phyloP scores from a whole-genome alignment of 768 basidiomycete species.

The Austroboletus eburneus region DNA sequence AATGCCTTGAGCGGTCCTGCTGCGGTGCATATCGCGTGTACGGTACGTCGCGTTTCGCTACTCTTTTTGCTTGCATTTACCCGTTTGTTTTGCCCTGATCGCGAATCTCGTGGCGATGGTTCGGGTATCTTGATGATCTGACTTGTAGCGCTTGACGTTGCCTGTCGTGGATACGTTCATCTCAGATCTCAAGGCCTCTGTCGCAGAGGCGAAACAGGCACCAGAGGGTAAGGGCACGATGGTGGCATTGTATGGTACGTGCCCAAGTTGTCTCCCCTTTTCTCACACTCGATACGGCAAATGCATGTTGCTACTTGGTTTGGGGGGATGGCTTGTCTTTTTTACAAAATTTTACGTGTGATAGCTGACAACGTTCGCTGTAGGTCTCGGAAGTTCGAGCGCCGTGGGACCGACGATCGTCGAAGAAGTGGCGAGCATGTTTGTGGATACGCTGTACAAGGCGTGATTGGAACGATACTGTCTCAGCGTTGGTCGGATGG shows the following conservation, averaged over 20 bases:
- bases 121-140: too few relatives aligned
- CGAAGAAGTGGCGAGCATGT: slow-evolving; percentile 69
- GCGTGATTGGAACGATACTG: slow-evolving; percentile 49
- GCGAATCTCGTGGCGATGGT: background rate
- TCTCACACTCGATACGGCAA: too few relatives aligned
- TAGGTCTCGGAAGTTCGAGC: slow-evolving; percentile 80
- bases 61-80: background rate
- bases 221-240: slow-evolving; percentile 78
- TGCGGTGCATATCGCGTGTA: slow-evolving; percentile 91
- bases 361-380: too few relatives aligned
- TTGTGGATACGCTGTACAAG: slow-evolving; percentile 80
- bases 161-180: slow-evolving; percentile 72
- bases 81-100: background rate
- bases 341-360: too few relatives aligned
- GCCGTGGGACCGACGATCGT: slow-evolving; percentile 80
- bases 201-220: slow-evolving; percentile 60
- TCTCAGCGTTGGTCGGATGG: too few relatives aligned
- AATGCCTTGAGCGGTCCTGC: slow-evolving; percentile 77
- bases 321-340: too few relatives aligned
- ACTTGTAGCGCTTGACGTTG: slow-evolving; percentile 81
- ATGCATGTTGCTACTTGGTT: too few relatives aligned
- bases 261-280: too few relatives aligned
- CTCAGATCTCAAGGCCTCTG: slow-evolving; percentile 74
- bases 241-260: slow-evolving; percentile 86
- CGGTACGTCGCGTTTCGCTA: slow-evolving; percentile 48